Conservation (phyloP, 2,329 filamentous ascomycete genomes). For the Lasiodiplodia sp. region DNA sequence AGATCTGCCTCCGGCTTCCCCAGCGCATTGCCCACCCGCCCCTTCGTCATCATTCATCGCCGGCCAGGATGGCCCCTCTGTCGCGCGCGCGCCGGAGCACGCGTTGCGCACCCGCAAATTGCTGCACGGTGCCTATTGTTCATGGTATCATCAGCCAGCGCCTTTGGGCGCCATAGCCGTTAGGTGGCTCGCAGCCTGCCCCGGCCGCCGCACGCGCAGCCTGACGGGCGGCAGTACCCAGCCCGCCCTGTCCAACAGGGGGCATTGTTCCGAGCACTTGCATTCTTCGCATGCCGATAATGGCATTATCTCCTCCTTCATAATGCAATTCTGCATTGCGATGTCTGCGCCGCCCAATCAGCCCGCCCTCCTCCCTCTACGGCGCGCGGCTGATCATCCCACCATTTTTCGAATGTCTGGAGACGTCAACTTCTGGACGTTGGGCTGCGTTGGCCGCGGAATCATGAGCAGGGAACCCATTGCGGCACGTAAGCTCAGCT, state of each 20-base stretch:
- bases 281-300: constrained; percentile 13
- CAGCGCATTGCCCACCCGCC: constrained; percentile 20
- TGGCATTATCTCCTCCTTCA: constrained; percentile 3
- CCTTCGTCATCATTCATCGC: constrained; percentile 17
- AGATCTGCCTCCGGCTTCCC: constrained; percentile 23
- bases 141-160: neutral
- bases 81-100: neutral
- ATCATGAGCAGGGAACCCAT: constrained; percentile 1
- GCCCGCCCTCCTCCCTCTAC: neutral
- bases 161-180: constrained; percentile 15
- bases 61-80: neutral
- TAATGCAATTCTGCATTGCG: constrained; percentile 19
- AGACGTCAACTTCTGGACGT: neutral
- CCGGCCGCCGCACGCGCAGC: neutral
- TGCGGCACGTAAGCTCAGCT: constrained; percentile 10
- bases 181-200: constrained; percentile 6
- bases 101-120: neutral
- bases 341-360: constrained; percentile 7
- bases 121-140: neutral
- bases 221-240: neutral
- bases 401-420: neutral
- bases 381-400: neutral
- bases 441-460: constrained; percentile 16
- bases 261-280: neutral
- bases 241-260: neutral